Conservation (phyloP, 2,329 filamentous ascomycete genomes). For the Diaporthe capsici region DNA sequence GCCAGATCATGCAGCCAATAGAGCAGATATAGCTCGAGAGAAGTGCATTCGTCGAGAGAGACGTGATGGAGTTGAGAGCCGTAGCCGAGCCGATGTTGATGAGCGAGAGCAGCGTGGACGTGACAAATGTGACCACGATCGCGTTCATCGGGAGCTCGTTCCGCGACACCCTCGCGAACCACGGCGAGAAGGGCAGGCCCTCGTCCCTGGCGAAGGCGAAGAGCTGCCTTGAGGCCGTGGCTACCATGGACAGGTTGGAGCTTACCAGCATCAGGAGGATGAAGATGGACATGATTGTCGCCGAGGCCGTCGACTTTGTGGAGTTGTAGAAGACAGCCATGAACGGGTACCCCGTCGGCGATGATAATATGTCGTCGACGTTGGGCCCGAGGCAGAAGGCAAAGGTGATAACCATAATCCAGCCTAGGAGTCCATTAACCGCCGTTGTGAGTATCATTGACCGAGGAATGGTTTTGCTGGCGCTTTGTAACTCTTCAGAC, state of each 20-base stretch:
- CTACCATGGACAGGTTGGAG: conserved; percentile 47
- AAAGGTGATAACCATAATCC: conserved; percentile 42
- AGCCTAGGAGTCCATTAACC: conserved; percentile 54
- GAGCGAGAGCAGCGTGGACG: conserved; percentile 18
- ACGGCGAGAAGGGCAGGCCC: conserved; percentile 50
- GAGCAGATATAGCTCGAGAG: conserved; percentile 42
- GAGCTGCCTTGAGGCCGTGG: conserved; percentile 49
- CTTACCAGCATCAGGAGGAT: conserved; percentile 46
- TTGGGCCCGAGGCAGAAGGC: conserved; percentile 43
- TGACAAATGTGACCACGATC: conserved; percentile 32
- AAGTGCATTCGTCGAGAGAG: conserved; percentile 36
- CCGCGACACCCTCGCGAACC: conserved; percentile 46
- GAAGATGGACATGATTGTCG: conserved; percentile 47
- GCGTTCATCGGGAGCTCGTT: conserved; percentile 42
- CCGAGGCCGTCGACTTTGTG: conserved; percentile 42
- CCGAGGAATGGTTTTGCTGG: conserved; percentile 51
- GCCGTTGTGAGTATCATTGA: conserved; percentile 53
- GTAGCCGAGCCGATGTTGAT: conserved; percentile 36
- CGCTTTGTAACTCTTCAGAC: conserved; percentile 51
- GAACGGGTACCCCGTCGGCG: conserved; percentile 47
- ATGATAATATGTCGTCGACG: conserved; percentile 9
- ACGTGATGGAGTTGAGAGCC: conserved; percentile 42
- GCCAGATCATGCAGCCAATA: conserved; percentile 45
- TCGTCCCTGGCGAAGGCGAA: conserved; percentile 53
- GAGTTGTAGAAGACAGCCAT: conserved; percentile 48